These are phyloP conservation scores for Blastomyces gilchristii DNA, from an alignment of 2,329 filamentous ascomycete genomes.

Conservation along the genomic window DNA sequence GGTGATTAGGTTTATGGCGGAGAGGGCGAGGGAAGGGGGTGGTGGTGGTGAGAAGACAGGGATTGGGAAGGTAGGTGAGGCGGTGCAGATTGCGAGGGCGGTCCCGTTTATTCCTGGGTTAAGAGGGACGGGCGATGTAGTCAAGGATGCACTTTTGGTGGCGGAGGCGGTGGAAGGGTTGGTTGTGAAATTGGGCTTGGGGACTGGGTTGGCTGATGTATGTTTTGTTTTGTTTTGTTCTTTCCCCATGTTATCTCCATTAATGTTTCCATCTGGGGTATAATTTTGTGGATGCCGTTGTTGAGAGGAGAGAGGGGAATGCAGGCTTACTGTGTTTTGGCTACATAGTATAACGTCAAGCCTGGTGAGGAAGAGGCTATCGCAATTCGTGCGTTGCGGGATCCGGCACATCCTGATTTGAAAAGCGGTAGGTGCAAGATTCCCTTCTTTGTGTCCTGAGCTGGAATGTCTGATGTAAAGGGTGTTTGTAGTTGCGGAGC, in stretches of 20 bases:
- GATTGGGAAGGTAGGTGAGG: constrained; percentile 8
- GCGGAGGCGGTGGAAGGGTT: constrained; percentile 15
- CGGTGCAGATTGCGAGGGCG: constrained; percentile 19
- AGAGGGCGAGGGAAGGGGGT: constrained; percentile 6
- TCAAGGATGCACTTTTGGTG: constrained; percentile 11
- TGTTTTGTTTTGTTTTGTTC: background rate
- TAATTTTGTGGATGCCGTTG: background rate
- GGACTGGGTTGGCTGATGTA: constrained; percentile 11
- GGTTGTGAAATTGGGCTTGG: constrained; percentile 10
- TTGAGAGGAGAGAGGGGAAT: background rate
- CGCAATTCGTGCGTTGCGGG: constrained; percentile 10
- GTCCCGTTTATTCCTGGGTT: constrained; percentile 17
- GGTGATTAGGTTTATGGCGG: constrained; percentile 9
- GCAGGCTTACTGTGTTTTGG: background rate
- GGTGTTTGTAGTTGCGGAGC: constrained; percentile 1
- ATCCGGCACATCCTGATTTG: constrained; percentile 10
- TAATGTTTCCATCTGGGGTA: background rate
- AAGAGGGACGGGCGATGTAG: constrained; percentile 15
- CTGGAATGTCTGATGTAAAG: background rate
- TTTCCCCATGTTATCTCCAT: background rate
- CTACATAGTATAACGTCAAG: constrained; percentile 12
- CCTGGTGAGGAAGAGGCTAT: constrained; percentile 12
- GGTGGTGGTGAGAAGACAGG: constrained; percentile 8
- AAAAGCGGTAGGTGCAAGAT: constrained; percentile 9
- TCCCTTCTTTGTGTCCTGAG: background rate